Percentiles rank a stretch among this genome's conserved stretches.
These are phyloP conservation scores for Raddia guianensis DNA, from an alignment of 176 grass and related monocot species.

Conservation along the genomic window DNA sequence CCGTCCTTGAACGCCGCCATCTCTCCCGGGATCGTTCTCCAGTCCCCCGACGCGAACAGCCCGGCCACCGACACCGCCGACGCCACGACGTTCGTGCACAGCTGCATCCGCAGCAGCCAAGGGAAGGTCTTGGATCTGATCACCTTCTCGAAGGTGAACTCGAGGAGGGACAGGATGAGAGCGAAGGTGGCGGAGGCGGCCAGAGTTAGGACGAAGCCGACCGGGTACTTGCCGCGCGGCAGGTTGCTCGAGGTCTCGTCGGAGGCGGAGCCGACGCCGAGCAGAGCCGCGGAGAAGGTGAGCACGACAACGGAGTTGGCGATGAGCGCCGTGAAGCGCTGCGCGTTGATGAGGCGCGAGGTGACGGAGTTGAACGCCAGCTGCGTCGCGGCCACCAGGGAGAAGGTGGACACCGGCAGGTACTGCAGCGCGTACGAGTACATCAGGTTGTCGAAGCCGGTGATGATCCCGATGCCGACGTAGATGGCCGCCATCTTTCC, in stretches of 20 bases:
- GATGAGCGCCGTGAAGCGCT: conserved; percentile 76
- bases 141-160: conserved; percentile 63
- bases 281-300: conserved; percentile 68
- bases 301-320: conserved; percentile 78
- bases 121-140: conserved; percentile 39
- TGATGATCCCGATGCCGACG: conserved; percentile 45
- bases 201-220: conserved; percentile 69
- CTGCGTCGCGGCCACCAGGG: conserved; percentile 71
- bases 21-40: conserved; percentile 49
- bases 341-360: conserved; percentile 68
- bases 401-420: conserved; percentile 88
- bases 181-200: conserved; percentile 59
- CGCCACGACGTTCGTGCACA: conserved; percentile 43
- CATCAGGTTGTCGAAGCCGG: conserved; percentile 76
- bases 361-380: conserved; percentile 84
- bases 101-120: conserved; percentile 49
- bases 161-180: conserved; percentile 63
- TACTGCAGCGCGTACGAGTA: conserved; percentile 82
- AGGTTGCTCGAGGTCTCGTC: conserved; percentile 40
- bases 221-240: conserved; percentile 53
- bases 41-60: conserved; percentile 59
- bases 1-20: conserved; percentile 58
- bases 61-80: conserved; percentile 42
- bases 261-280: conserved; percentile 55
- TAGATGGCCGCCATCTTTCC: conserved; percentile 55